Evolutionary conservation across 805 yeast genomes (phyloP).

Genomic region (Kuraishia borneana): DNA sequence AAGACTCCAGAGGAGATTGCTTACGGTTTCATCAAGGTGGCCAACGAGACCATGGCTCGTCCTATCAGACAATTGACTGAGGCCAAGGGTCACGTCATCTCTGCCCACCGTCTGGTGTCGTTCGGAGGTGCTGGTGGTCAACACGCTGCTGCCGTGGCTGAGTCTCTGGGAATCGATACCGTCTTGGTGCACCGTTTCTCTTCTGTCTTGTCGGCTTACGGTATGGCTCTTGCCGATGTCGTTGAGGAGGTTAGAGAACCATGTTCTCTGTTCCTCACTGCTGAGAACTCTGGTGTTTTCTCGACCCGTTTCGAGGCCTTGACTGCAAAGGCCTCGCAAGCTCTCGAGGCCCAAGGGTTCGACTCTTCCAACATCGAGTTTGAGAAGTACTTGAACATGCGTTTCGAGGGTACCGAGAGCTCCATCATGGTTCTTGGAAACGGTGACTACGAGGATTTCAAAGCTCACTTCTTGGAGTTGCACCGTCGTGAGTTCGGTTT

Average conservation of each 20-base stretch:
- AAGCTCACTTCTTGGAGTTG: constrained; percentile 11
- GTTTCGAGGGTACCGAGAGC: constrained; percentile 84
- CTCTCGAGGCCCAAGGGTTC: constrained; percentile 45
- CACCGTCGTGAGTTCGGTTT: constrained; percentile 23
- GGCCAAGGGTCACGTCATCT: constrained; percentile 62
- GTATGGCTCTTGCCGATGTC: constrained; percentile 72
- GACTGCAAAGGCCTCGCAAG: constrained; percentile 25
- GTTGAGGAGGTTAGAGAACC: constrained; percentile 35
- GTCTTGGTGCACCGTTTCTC: constrained; percentile 75
- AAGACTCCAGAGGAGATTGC: constrained; percentile 63
- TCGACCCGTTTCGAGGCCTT: constrained; percentile 34
- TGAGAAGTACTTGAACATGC: constrained; percentile 64
- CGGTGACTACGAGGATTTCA: constrained; percentile 12
- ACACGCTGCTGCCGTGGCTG: constrained; percentile 72
- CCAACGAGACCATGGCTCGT: constrained; percentile 81
- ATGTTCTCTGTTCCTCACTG: constrained; percentile 32
- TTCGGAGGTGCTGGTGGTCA: constrained; percentile 96
- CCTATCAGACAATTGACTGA: constrained; percentile 81
- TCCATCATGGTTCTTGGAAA: constrained; percentile 51
- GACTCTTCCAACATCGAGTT: constrained; percentile 27
- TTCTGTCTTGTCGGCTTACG: constrained; percentile 78
- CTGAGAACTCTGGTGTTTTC: constrained; percentile 20
- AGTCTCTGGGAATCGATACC: constrained; percentile 52
- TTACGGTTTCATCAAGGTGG: constrained; percentile 70
- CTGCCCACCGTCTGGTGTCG: constrained; percentile 63